These are phyloP conservation scores for Carex arenaria DNA, from an alignment of 202 grass and related monocot species.

Conservation along the genomic window DNA sequence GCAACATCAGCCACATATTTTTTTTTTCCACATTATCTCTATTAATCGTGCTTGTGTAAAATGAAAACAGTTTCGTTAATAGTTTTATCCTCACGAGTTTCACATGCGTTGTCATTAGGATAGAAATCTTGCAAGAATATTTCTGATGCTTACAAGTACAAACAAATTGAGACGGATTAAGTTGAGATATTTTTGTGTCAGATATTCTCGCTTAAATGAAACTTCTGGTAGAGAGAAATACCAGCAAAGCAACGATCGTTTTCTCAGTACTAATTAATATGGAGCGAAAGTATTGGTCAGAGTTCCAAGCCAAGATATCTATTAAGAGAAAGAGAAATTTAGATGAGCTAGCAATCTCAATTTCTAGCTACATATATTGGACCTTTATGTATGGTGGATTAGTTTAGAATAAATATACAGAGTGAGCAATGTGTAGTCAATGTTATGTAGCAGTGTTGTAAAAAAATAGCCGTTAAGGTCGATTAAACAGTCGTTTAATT, in stretches of 20 bases:
- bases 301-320: not conserved
- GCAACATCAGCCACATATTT: too few species aligned
- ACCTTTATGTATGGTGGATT: not conserved
- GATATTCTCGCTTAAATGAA: not conserved
- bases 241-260: not conserved
- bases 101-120: too few species aligned
- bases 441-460: too few species aligned
- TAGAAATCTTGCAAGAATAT: too few species aligned
- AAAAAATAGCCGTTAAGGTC: too few species aligned
- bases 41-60: too few species aligned
- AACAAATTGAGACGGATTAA: not conserved
- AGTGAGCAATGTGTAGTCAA: too few species aligned
- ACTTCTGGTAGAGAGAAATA: not conserved
- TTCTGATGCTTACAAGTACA: too few species aligned
- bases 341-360: not conserved
- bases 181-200: not conserved
- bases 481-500: too few species aligned
- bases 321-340: not conserved
- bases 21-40: too few species aligned
- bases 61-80: too few species aligned
- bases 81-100: too few species aligned
- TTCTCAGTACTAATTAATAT: not conserved
- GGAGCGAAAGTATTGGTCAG: not conserved
- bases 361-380: not conserved
- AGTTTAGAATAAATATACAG: not conserved